Conservation (phyloP, 305 asterid species). For the Plantago coronopus region DNA sequence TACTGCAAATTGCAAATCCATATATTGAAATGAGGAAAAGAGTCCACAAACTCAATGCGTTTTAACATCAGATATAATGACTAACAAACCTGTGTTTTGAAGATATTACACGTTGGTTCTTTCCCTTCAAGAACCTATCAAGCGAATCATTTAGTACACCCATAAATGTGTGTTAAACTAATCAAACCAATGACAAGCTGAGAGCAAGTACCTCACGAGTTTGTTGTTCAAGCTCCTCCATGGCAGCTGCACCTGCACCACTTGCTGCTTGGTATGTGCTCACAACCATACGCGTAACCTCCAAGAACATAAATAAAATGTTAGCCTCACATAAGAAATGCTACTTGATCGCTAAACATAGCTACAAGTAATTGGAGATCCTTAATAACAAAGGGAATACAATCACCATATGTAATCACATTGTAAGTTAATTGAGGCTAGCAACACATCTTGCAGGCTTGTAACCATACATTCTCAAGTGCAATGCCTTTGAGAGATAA, state of each 20-base stretch:
- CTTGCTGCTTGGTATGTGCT: conserved; percentile 99
- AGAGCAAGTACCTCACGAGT: conserved; percentile 68
- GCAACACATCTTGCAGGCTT: background rate
- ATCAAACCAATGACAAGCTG: conserved; percentile 4
- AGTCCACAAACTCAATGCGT: conserved; percentile 7
- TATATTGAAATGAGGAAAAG: conserved; percentile 9
- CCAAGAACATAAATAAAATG: conserved; percentile 19
- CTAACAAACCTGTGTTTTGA: conserved; percentile 60
- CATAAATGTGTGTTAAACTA: conserved; percentile 6
- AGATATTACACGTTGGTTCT: conserved; percentile 83
- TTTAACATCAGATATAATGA: conserved; percentile 10
- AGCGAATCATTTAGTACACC: conserved; percentile 12
- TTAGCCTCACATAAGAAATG: conserved; percentile 3
- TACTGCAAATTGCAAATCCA: conserved; percentile 49
- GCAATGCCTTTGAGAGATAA: no score
- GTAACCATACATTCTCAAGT: no score
- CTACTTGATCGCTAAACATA: background rate
- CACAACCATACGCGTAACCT: conserved; percentile 92
- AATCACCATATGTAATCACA: background rate
- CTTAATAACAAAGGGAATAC: no score
- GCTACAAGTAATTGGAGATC: no score
- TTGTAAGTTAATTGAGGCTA: background rate
- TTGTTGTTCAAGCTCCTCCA: conserved; percentile 93
- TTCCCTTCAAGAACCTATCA: conserved; percentile 72
- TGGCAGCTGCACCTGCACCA: conserved; percentile 99